Evolutionary conservation across 2,329 filamentous ascomycete species (phyloP), one percentile per base, ranked within the genome.

Genomic region (Chrysosporium keratinophilum): DNA sequence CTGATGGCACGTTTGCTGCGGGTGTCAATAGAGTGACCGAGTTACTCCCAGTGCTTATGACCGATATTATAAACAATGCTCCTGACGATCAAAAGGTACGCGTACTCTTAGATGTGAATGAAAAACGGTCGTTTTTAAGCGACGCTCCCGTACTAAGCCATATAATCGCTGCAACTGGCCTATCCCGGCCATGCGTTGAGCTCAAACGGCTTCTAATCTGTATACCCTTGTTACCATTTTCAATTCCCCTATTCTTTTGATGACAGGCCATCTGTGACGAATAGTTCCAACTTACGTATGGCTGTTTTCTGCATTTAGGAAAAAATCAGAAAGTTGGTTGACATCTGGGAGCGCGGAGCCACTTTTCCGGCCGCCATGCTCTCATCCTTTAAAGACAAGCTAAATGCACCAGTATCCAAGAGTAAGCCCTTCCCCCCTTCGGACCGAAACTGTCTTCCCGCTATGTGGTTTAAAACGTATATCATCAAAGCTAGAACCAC

Each of bases 51-150:
- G 83, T 85, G 63, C 76, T 98, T 73, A 95, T 98, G 85, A 89
- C 87, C 79, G 91, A 97, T 72, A 91, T 96, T 69, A 80, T 94
- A 71, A 84, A 86, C 69, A 83, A 83, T 65, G 87, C 88, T 63
- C 93, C 93, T 54, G 82, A 86, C 70, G 88, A 94, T 75, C 93
- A 98, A 81, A 97, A 95, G 87, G 87, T 93, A 91, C 79, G 87
- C 83, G 52, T 59, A 61, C 57, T 61, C 56, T 53, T 58, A 59
- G 58, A 59, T 57, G 56, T 54, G 50, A 52, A 49, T 55, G 35
- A 31, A 52, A 49, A 55, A 34, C 50, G 52, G 47, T 19, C 23
- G 19, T 43, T 51, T 46, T 28, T 19, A 44, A n/a, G 28, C n/a
- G 40, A 52, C 41, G 20, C 50, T 52, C 41, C n/a, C 23, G 41